Conservation (phyloP, 805 yeast species). For the Candida xyloterini region DNA sequence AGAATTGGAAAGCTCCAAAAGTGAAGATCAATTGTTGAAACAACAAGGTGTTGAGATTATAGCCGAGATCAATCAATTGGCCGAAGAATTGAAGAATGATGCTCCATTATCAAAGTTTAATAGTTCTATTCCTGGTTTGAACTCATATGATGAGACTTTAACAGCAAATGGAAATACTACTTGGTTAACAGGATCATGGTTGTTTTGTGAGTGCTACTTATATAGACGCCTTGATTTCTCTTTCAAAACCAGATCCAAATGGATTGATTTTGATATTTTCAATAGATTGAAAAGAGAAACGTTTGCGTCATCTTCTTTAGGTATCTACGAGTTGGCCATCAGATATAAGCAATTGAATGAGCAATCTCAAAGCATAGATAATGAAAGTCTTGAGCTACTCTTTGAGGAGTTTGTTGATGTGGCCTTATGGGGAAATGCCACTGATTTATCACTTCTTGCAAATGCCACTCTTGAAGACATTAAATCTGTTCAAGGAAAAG, state of each 20-base stretch:
- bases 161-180: conserved; percentile 39
- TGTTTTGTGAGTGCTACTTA: conserved; percentile 78
- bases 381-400: conserved; percentile 48
- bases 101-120: conserved; percentile 41
- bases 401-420: conserved; percentile 84
- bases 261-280: conserved; percentile 71
- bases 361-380: conserved; percentile 29
- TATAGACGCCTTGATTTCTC: conserved; percentile 61
- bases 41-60: conserved; percentile 49
- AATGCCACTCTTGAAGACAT: conserved; percentile 89
- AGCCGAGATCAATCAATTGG: conserved; percentile 40
- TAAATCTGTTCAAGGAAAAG: conserved; percentile 86
- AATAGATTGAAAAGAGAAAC: conserved; percentile 66
- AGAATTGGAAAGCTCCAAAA: conserved; percentile 10
- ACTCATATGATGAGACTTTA: conserved; percentile 58
- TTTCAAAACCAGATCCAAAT: conserved; percentile 39
- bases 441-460: conserved; percentile 86
- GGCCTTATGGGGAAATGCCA: conserved; percentile 97
- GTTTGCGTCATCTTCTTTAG: conserved; percentile 68
- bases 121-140: conserved; percentile 41
- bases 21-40: conserved; percentile 17
- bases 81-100: conserved; percentile 43
- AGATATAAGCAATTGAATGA: conserved; percentile 47
- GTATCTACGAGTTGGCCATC: conserved; percentile 77
- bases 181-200: conserved; percentile 91